Evolutionary conservation across 306 rosid species (phyloP), one percentile per base, ranked within the genome.

Genomic region (Castanea sativa): DNA sequence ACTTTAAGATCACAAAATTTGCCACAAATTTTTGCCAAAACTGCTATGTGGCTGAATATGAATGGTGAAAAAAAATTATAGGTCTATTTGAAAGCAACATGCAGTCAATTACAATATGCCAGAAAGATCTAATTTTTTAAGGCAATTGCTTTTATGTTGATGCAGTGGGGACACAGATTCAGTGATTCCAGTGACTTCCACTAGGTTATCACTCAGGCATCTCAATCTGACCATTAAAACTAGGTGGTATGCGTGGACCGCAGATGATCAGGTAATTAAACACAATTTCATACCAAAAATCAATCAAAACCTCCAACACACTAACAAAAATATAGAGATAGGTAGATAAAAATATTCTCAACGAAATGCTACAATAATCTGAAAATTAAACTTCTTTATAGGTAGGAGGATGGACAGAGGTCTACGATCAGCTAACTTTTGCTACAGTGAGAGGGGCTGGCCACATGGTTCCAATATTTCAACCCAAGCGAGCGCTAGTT

Each of bases 401-500:
- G 97, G 98, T 93, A 1, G 97, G 97, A 9, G 98, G 98, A 73
- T 87, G 97, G 98, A 87, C 97, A 86, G 98, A 90, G 81, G 93
- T 87, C 29, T 93, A 93, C 78, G 25, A 91, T 10, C 97, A 94
- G 43, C 73, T 93, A 43, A 91, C 93, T 32, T 91, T 91, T 85
- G 97, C 97, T 61, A 90, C 97, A 1, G 90, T 93, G 41, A 85
- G 98, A 85, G 98, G 93, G 70, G 98, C 98, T 8, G 97, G 98
- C 16, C 98, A 93, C 38, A 94, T 91, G 79, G 98, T 90, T 58
- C 97, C 98, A 18, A 56, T 86, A 23, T 86, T 91, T 78, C 93
- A 91, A 81, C 93, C 98, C 0, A 53, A 71, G 67, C 80, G 94
- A 83, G 98, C 92, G 60, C 78, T 84, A 80, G 73, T 61, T 67